Evolutionary conservation across 2,329 filamentous ascomycete genomes (phyloP), one percentile per base, ranked within the genome.

Genomic region (Periglandula ipomoeae): DNA sequence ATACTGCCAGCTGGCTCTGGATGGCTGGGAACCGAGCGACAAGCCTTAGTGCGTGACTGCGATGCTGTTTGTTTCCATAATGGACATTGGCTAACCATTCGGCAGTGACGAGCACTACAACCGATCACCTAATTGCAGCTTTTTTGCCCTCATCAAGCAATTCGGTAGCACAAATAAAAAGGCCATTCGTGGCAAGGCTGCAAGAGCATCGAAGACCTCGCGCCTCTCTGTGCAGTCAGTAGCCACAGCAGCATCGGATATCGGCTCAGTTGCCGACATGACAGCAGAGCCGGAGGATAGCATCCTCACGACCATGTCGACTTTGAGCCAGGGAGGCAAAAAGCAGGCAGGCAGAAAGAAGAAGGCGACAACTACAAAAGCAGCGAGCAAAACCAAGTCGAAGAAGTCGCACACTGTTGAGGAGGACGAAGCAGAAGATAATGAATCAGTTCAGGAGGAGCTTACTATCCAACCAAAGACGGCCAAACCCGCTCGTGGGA

Each of bases 21-120:
- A 97, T 65, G 89, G 89, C 6, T 98, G 94, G 93, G 93, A 97
- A 62, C 84, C 85, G 1, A 83, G 84, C 51, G 93, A 98, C 64
- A 88, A 95, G 62, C 93, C 93, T 52, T 79, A 85, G 82, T 89
- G 65, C 68, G 85, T 68, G 40, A 4, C n/a, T 30, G 6, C 19
- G n/a, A 8, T 24, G 9, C 22, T 20, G 24, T 5, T 22, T 13
- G 15, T 15, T 35, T 15, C 15, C 3, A 17, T 2, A 9, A 17
- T 6, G 20, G 13, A 2, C 35, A 42, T 17, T 24, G 24, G 46
- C 60, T 66, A 50, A 69, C 55, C 17, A 41, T 39, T 9, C 15
- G 41, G 26, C 50, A 91, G 87, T 61, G 83, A 94, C 52, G 93
- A 98, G 63, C 93, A 98, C 62, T 81, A 83, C 58, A 82, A 79